phyloP scores from a whole-genome alignment of 176 grass and related monocot species.

The Ensete ventricosum region DNA sequence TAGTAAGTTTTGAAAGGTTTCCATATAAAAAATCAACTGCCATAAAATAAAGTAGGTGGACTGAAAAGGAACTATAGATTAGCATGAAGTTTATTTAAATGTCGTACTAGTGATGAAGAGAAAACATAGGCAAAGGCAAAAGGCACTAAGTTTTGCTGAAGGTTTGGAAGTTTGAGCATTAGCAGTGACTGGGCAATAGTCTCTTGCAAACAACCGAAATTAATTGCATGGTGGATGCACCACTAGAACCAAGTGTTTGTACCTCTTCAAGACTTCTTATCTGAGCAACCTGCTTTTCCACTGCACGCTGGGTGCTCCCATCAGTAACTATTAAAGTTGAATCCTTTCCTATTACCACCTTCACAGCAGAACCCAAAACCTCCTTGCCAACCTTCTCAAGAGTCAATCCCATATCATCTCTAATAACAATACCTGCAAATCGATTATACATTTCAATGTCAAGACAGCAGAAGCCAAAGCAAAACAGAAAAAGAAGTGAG shows the following conservation, averaged over 20 bases:
- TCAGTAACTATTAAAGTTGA: conserved; percentile 82
- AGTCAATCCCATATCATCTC: conserved; percentile 69
- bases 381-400: conserved; percentile 72
- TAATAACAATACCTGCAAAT: conserved; percentile 66
- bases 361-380: conserved; percentile 66
- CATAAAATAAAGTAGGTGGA: background rate
- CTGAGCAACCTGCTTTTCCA: conserved; percentile 60
- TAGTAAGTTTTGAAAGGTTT: background rate
- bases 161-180: background rate
- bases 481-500: background rate
- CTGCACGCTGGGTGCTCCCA: conserved; percentile 43
- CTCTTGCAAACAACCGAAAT: background rate
- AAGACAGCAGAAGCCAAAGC: background rate
- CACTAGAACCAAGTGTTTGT: conserved; percentile 14
- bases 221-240: background rate
- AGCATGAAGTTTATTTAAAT: background rate
- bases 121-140: background rate
- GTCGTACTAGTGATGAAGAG: background rate
- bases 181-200: background rate
- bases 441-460: conserved; percentile 9
- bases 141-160: background rate
- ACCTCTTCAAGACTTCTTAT: conserved; percentile 69
- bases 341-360: conserved; percentile 68
- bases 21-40: background rate
- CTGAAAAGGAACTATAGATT: background rate